Conservation (phyloP, 2,329 filamentous ascomycete genomes). For the Myriosclerotinia scirpicola region DNA sequence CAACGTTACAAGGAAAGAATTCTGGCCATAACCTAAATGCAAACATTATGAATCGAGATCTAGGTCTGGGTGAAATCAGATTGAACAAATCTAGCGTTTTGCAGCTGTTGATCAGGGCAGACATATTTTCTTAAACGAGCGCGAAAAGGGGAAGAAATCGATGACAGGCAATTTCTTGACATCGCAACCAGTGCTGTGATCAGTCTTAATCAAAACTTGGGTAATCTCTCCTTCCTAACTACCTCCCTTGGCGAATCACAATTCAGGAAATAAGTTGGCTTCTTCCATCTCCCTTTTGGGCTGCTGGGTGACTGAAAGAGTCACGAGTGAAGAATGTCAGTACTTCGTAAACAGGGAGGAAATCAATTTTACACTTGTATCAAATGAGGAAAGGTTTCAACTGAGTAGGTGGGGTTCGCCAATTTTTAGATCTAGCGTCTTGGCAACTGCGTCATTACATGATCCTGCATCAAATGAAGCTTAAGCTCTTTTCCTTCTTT, state of each 20-base stretch:
- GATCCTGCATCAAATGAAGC: slow-evolving; percentile 2
- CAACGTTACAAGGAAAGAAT: no score
- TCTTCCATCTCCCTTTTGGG: no score
- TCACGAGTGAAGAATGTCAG: neutral
- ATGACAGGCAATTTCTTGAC: neutral
- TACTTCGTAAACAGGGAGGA: no score
- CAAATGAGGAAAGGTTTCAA: slow-evolving; percentile 1
- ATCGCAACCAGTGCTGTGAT: neutral
- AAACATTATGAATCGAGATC: no score
- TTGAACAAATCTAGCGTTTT: no score
- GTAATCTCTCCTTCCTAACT: neutral
- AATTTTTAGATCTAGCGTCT: neutral
- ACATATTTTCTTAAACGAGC: no score
- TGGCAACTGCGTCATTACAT: slow-evolving; percentile 13
- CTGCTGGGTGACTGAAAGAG: neutral
- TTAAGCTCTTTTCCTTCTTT: slow-evolving; percentile 7
- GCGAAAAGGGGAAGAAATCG: no score
- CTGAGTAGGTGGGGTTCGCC: neutral
- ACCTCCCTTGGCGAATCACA: neutral
- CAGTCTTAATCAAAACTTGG: neutral
- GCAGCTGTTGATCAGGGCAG: no score
- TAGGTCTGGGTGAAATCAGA: no score
- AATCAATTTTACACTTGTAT: neutral
- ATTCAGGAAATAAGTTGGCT: neutral
- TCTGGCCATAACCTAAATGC: no score